Evolutionary conservation across 352 stramenopile genomes (phyloP).

Genomic region (Elongisporangium anandrum): DNA sequence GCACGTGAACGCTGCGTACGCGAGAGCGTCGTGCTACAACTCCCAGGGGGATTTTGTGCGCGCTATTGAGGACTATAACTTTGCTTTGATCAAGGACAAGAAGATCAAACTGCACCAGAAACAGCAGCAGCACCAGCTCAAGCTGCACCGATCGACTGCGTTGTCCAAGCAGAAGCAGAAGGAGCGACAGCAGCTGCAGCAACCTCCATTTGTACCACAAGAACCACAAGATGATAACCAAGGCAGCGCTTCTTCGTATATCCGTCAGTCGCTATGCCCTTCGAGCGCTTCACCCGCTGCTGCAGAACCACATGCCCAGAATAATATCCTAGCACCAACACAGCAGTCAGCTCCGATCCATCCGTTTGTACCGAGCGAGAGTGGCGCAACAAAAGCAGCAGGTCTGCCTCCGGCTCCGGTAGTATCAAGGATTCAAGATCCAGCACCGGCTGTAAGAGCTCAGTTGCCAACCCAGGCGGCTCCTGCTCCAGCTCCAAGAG

Average conservation of each 20-base stretch:
- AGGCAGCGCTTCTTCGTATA: background rate
- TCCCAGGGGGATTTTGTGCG: slow-evolving; percentile 76
- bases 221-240: slow-evolving; percentile 16
- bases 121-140: slow-evolving; percentile 28
- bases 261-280: background rate
- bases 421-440: background rate
- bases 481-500: background rate
- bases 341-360: background rate
- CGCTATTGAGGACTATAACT: slow-evolving; percentile 90
- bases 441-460: background rate
- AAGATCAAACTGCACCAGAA: slow-evolving; percentile 18
- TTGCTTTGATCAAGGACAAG: slow-evolving; percentile 82
- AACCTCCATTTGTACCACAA: slow-evolving; percentile 10
- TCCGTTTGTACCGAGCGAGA: background rate
- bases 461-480: background rate
- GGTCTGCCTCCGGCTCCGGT: too few species aligned
- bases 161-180: slow-evolving; percentile 26
- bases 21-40: slow-evolving; percentile 84
- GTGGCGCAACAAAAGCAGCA: background rate
- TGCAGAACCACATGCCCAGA: background rate
- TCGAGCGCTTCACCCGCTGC: background rate
- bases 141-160: slow-evolving; percentile 18
- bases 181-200: slow-evolving; percentile 20
- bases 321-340: background rate
- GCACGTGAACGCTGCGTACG: slow-evolving; percentile 87